Base-by-base conservation (phyloP, 306 rosid species). In the Quercus dentata region DNA sequence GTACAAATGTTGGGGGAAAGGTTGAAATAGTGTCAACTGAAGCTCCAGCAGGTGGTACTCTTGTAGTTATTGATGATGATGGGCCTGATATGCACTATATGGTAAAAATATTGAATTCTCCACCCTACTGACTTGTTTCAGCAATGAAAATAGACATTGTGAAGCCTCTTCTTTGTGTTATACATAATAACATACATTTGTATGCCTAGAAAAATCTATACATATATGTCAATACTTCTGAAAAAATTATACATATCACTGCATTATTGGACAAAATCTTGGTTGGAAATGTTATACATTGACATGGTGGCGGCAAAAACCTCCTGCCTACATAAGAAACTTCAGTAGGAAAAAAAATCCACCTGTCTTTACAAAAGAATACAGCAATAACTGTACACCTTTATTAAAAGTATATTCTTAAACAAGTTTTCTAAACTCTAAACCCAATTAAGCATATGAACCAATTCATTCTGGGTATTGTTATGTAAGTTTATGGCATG, bases 11-110 rank as follows among this genome's bases (percentile, higher is more conserved):
- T 69, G 94, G 97, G 51, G 99, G 97, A 64, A 94, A 87, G 90
- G 95, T 94, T 71, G 94, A 88, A 85, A 91, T 92, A 73, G 76
- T 90, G 85, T 94, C 90, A 80, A 85, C 85, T 55, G 81, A 74
- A 79, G 97, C 99, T 78, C 99, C 99, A 17, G 97, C 99, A 44
- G 97, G 99, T 18, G 99, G 97, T 73, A 82, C 86, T 73, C 97
- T 94, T 79, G 92, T 94, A 56, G 82, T 89, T 74, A 88, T 94
- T 78, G 97, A 94, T 79, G 99, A 94, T 41, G 97, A 91, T 80
- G 99, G 99, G 76, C 99, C 97, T 64, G 99, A 94, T 79, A 94
- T 94, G 97, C 99, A 92, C 86, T 94, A 91, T 73, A 94, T 92
- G 99, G 99, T 93, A 90, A 86, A 20, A 65, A 64, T 67, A 74